Evolutionary conservation across 2,329 filamentous ascomycete genomes (phyloP).

Genomic region (Cryphonectria japonica): DNA sequence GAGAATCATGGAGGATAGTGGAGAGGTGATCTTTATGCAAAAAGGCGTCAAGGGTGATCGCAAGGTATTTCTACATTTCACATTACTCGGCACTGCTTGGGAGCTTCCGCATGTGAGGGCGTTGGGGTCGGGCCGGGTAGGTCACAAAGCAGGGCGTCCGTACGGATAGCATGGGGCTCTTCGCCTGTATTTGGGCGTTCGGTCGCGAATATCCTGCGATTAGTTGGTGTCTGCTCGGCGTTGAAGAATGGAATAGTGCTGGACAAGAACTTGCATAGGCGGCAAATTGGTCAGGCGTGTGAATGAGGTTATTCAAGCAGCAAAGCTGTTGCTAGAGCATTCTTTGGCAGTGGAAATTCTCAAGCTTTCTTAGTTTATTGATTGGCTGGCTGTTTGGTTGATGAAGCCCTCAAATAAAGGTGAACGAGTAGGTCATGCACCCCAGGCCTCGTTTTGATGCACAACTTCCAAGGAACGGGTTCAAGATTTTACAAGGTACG

Average conservation of each 20-base stretch:
- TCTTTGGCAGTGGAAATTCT: not conserved
- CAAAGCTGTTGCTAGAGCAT: not conserved
- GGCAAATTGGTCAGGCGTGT: not conserved
- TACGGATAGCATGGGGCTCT: not conserved
- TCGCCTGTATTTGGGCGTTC: not conserved
- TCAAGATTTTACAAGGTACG: too few relatives aligned
- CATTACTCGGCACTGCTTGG: not conserved
- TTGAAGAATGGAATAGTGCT: not conserved
- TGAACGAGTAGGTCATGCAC: not conserved
- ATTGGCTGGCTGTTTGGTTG: not conserved
- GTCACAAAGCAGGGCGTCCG: not conserved
- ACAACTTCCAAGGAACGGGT: not conserved
- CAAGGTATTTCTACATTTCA: not conserved
- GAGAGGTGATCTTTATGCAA: not conserved
- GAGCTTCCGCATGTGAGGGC: not conserved
- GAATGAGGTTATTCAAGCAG: not conserved
- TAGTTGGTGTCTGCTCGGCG: not conserved
- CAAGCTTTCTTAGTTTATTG: not conserved
- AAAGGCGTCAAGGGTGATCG: not conserved
- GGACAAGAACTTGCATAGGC: not conserved
- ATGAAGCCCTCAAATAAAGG: not conserved
- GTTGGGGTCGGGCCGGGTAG: not conserved
- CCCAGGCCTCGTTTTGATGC: not conserved
- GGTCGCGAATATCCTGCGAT: not conserved
- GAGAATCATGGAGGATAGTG: too few relatives aligned